phyloP scores from a whole-genome alignment of 2,329 filamentous ascomycete genomes.

The Cordyceps sp. region DNA sequence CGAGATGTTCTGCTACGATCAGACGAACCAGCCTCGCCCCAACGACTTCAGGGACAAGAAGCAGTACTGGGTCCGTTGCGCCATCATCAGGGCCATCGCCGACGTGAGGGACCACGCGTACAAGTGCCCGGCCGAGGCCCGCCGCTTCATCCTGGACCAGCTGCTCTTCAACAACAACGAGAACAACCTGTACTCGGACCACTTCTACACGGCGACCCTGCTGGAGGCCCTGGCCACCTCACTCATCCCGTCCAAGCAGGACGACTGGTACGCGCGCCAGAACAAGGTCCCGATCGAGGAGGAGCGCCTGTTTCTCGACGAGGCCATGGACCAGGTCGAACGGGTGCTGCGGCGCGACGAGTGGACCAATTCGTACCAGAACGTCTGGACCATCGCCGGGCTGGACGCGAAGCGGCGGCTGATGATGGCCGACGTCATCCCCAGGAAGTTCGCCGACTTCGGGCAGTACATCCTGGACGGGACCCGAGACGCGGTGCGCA shows the following conservation, averaged over 20 bases:
- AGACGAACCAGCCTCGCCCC: slow-evolving; percentile 61
- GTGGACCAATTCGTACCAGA: slow-evolving; percentile 52
- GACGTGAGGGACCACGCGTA: slow-evolving; percentile 57
- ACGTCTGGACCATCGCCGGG: slow-evolving; percentile 46
- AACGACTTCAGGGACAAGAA: slow-evolving; percentile 87
- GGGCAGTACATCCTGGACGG: slow-evolving; percentile 49
- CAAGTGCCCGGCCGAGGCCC: slow-evolving; percentile 62
- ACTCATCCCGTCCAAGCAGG: slow-evolving; percentile 32
- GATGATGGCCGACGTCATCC: slow-evolving; percentile 48
- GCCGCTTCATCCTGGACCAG: slow-evolving; percentile 75
- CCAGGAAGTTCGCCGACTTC: slow-evolving; percentile 35
- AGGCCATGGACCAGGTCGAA: slow-evolving; percentile 46
- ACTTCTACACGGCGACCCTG: slow-evolving; percentile 71
- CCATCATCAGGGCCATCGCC: slow-evolving; percentile 68
- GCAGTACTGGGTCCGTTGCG: slow-evolving; percentile 68
- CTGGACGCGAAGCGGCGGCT: slow-evolving; percentile 43
- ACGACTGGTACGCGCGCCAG: slow-evolving; percentile 26
- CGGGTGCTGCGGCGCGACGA: slow-evolving; percentile 51
- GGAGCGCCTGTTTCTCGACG: slow-evolving; percentile 31
- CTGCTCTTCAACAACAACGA: slow-evolving; percentile 90
- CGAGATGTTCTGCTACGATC: slow-evolving; percentile 72
- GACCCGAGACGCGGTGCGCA: slow-evolving; percentile 43
- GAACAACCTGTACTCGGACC: slow-evolving; percentile 76
- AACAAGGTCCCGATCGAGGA: slow-evolving; percentile 27
- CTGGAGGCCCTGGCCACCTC: slow-evolving; percentile 46